Percentiles rank a stretch among this genome's conserved stretches.
Conservation (phyloP, 371 early-diverging fungal genomes). For the Mucor piriformis region DNA sequence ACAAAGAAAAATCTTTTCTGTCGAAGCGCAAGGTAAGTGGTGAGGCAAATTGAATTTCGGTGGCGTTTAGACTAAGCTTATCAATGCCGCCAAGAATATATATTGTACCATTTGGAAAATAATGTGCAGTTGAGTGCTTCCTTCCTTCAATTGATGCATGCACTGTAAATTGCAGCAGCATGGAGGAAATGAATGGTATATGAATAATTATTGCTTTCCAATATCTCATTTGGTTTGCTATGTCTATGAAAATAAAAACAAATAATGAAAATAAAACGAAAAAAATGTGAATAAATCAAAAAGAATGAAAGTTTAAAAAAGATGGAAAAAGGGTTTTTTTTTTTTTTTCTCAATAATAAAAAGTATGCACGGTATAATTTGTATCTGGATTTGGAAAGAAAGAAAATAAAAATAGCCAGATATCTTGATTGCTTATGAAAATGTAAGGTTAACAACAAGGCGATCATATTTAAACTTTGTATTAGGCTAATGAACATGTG, state of each 20-base stretch:
- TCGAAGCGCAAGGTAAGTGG: conserved; percentile 11
- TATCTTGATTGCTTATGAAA: background rate
- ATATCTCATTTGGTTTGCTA: conserved; percentile 1
- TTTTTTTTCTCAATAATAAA: background rate
- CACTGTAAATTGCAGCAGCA: conserved; percentile 1
- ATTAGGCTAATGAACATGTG: background rate
- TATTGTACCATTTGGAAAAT: conserved; percentile 16
- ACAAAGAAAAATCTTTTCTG: conserved; percentile 11
- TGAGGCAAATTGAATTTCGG: conserved; percentile 4
- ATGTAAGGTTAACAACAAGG: background rate
- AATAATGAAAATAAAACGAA: background rate
- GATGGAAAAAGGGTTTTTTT: background rate
- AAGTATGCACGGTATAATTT: background rate
- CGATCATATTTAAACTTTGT: conserved; percentile 1
- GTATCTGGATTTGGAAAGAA: background rate
- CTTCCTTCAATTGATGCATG: conserved; percentile 13
- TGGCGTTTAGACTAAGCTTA: background rate
- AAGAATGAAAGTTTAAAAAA: background rate
- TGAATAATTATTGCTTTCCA: background rate
- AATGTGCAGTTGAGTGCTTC: conserved; percentile 22
- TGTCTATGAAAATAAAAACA: background rate
- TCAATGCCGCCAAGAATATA: conserved; percentile 23
- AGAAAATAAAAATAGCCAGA: background rate
- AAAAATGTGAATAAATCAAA: background rate
- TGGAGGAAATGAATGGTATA: background rate